These are phyloP conservation scores for Otatea glauca DNA, from an alignment of 176 grass and related monocot species.

Conservation along the genomic window DNA sequence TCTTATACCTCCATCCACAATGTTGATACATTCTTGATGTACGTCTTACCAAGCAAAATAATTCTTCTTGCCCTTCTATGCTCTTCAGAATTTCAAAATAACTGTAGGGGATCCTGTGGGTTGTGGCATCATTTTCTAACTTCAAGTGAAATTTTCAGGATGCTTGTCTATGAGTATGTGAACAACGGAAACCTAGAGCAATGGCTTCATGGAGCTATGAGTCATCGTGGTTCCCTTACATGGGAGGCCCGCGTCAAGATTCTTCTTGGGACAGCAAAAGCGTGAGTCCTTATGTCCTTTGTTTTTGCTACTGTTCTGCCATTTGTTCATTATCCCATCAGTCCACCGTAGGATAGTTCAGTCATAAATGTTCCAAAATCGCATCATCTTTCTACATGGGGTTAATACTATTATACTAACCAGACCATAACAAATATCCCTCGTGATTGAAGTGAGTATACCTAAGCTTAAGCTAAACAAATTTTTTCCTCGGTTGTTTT, in stretches of 20 bases:
- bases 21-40: constrained; percentile 15
- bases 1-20: constrained; percentile 12
- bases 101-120: neutral
- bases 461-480: constrained; percentile 25
- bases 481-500: constrained; percentile 20
- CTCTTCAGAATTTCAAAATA: neutral
- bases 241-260: constrained; percentile 85
- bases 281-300: constrained; percentile 57
- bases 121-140: constrained; percentile 13
- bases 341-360: neutral
- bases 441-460: neutral
- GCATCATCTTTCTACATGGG: constrained; percentile 9
- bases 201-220: constrained; percentile 93
- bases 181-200: constrained; percentile 88
- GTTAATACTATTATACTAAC: constrained; percentile 23
- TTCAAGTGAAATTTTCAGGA: constrained; percentile 51
- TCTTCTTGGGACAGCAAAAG: constrained; percentile 85
- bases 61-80: neutral
- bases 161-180: constrained; percentile 88
- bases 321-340: constrained; percentile 29
- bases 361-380: constrained; percentile 7
- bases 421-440: neutral
- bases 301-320: constrained; percentile 7
- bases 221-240: constrained; percentile 67
- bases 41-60: constrained; percentile 2